Conservation (phyloP, 2,329 filamentous ascomycete genomes). For the Albophoma yamanashiensis region DNA sequence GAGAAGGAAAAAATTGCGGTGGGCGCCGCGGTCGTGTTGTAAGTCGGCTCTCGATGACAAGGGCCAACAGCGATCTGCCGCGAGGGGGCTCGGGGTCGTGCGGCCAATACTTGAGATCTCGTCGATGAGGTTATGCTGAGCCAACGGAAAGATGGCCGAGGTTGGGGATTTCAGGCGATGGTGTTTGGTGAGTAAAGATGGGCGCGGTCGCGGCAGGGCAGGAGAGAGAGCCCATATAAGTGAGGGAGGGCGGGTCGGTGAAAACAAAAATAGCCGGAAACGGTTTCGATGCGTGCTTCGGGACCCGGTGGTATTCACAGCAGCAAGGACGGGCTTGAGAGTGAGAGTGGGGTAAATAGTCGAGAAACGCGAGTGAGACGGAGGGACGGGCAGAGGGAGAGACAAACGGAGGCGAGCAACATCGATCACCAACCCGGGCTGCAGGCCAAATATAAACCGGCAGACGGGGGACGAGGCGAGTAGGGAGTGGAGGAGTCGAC, state of each 20-base stretch:
- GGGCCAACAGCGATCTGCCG: neutral
- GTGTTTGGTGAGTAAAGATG: neutral
- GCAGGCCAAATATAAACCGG: neutral
- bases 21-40: neutral
- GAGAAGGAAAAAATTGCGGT: neutral
- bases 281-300: neutral
- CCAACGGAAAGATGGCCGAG: neutral
- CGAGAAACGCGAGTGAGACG: neutral
- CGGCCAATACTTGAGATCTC: neutral
- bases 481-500: neutral
- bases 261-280: neutral
- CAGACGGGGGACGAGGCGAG: neutral
- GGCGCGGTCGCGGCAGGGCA: neutral
- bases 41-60: neutral
- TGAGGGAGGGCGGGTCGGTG: neutral
- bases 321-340: too few relatives aligned
- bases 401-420: neutral
- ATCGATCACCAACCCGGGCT: neutral
- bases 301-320: neutral
- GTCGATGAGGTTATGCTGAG: neutral
- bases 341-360: neutral
- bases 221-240: neutral
- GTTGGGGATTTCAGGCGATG: neutral
- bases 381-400: neutral
- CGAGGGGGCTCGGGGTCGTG: neutral